A percentile compares a stretch with the other conserved stretches of the same genome.
These are phyloP conservation scores for Cyberlindnera samutprakarnensis DNA, from an alignment of 805 yeast genomes.

Conservation along the genomic window DNA sequence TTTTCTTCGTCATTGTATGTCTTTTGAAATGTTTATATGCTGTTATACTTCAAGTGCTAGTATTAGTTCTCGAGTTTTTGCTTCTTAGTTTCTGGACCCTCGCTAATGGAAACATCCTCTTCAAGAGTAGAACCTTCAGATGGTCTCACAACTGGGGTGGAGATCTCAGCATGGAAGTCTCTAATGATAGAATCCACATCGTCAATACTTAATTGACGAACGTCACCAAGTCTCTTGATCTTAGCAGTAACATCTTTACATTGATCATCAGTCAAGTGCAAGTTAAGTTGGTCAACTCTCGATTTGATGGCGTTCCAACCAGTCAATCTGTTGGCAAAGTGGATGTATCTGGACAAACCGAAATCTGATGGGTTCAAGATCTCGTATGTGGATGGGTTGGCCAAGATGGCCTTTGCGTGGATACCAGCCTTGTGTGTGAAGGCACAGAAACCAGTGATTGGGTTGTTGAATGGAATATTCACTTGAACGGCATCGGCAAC, in stretches of 20 bases:
- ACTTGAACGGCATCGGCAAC: conserved; percentile 98
- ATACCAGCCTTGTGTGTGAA: conserved; percentile 99
- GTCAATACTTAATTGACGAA: conserved; percentile 88
- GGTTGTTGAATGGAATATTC: conserved; percentile 96
- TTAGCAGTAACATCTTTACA: conserved; percentile 90
- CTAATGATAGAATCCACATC: conserved; percentile 96
- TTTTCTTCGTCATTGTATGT: no score
- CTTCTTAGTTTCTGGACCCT: conserved; percentile 25
- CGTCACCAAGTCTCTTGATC: conserved; percentile 91
- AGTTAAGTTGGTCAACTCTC: conserved; percentile 93
- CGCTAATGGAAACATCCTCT: conserved; percentile 10
- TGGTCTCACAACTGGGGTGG: conserved; percentile 40
- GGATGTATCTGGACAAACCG: conserved; percentile 93
- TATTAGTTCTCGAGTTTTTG: conserved; percentile 21
- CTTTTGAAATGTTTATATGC: no score
- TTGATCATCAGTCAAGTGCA: conserved; percentile 85
- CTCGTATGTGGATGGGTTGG: conserved; percentile 98
- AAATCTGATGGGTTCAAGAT: conserved; percentile 91
- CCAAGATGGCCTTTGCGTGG: conserved; percentile 97
- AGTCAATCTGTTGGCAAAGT: conserved; percentile 94
- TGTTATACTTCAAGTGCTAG: no score
- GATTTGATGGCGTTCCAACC: conserved; percentile 99
- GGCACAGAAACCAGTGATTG: conserved; percentile 98
- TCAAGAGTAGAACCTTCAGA: conserved; percentile 20
- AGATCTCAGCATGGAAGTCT: conserved; percentile 76